These are phyloP conservation scores for Colletotrichum sp. DNA, from an alignment of 2,329 filamentous ascomycete genomes.

Conservation along the genomic window DNA sequence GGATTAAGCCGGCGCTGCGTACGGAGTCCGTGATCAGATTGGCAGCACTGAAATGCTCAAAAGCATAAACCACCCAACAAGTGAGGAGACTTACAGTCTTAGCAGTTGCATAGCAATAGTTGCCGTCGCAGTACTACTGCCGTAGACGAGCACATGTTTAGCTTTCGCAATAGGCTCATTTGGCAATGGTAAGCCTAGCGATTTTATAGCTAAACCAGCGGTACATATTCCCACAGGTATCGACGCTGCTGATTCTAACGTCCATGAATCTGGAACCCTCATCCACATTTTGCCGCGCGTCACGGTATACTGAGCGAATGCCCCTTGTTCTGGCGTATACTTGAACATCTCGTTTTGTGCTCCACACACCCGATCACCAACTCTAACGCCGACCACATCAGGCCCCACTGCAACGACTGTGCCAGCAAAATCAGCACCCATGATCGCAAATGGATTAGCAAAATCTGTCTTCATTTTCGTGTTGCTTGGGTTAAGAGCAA, in stretches of 20 bases:
- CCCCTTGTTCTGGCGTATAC: not conserved
- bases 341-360: constrained; percentile 12
- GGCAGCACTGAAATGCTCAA: not conserved
- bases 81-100: constrained; percentile 27
- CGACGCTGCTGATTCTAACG: not conserved
- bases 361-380: constrained; percentile 33
- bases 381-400: constrained; percentile 21
- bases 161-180: constrained; percentile 19
- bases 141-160: not conserved
- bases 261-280: not conserved
- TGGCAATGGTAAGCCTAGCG: not conserved
- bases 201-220: not conserved
- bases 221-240: not conserved
- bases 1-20: constrained; percentile 36
- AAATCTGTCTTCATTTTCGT: constrained; percentile 28
- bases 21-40: not conserved
- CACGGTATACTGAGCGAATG: not conserved
- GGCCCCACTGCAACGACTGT: not conserved
- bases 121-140: not conserved
- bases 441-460: not conserved
- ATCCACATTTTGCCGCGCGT: not conserved
- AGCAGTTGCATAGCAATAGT: constrained; percentile 22
- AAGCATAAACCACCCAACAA: not conserved
- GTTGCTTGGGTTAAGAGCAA: constrained; percentile 34
- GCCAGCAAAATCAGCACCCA: constrained; percentile 35